Evolutionary conservation across 176 grass and related monocot genomes (phyloP).

Genomic region (Saccharum spontaneum): DNA sequence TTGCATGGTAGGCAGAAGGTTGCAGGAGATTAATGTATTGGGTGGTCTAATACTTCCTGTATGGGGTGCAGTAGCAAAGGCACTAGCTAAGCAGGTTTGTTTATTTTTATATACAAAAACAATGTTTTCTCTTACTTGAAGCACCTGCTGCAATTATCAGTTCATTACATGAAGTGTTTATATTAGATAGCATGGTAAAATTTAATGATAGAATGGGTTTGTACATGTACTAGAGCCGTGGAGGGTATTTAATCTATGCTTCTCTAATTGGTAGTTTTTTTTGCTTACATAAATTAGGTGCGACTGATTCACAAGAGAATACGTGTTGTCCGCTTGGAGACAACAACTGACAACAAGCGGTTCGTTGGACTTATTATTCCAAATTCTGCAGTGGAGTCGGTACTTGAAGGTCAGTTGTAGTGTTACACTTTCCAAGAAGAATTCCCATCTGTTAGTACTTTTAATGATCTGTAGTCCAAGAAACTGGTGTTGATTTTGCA

Average conservation of each 20-base stretch:
- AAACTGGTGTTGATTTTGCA: background rate
- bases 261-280: constrained; percentile 20
- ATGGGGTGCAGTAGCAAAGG: constrained; percentile 81
- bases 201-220: background rate
- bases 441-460: background rate
- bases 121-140: background rate
- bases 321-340: constrained; percentile 75
- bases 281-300: constrained; percentile 49
- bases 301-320: constrained; percentile 75
- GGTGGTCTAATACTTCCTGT: constrained; percentile 93
- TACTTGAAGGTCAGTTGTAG: constrained; percentile 65
- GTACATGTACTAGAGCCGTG: background rate
- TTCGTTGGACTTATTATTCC: constrained; percentile 89
- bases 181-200: background rate
- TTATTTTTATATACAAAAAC: background rate
- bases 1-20: constrained; percentile 86
- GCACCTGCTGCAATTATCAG: background rate
- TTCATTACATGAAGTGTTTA: constrained; percentile 3
- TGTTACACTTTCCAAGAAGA: background rate
- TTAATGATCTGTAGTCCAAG: background rate
- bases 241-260: background rate
- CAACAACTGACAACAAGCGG: constrained; percentile 54
- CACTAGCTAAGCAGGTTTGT: constrained; percentile 72
- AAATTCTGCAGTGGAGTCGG: constrained; percentile 75
- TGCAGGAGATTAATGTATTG: constrained; percentile 90